These are phyloP conservation scores for Coriolopsis trogii DNA, from an alignment of 1,284 basidiomycete species.

Conservation along the genomic window DNA sequence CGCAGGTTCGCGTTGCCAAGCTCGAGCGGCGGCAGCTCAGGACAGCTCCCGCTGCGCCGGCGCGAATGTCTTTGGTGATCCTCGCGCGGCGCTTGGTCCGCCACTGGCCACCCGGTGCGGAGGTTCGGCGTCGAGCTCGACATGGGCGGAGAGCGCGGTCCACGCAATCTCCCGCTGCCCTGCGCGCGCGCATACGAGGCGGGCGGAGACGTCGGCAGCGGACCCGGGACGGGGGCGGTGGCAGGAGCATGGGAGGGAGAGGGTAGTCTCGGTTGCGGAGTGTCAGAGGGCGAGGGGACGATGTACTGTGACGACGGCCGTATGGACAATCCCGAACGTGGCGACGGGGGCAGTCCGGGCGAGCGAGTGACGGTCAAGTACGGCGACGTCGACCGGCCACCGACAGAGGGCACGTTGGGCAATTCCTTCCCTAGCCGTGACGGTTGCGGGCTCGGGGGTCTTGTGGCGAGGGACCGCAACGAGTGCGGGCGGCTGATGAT, in stretches of 20 bases:
- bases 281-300: constrained; percentile 1
- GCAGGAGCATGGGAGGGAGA: too few species aligned
- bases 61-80: constrained; percentile 3
- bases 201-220: constrained; percentile 3
- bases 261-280: neutral
- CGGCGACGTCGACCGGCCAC: constrained; percentile 7
- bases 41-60: constrained; percentile 20
- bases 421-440: constrained; percentile 6
- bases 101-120: constrained; percentile 12
- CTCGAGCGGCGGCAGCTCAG: constrained; percentile 23
- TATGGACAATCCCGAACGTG: constrained; percentile 1
- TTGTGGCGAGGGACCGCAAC: constrained; percentile 3
- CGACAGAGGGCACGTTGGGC: neutral
- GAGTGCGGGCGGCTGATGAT: constrained; percentile 21
- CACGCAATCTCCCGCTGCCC: constrained; percentile 19
- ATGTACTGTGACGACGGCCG: constrained; percentile 6
- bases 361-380: constrained; percentile 14
- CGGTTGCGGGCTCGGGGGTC: constrained; percentile 5
- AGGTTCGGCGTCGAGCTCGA: constrained; percentile 15
- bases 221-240: neutral
- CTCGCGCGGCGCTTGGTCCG: neutral
- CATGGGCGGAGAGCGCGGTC: constrained; percentile 16
- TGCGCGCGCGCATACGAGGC: constrained; percentile 7
- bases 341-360: neutral
- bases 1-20: constrained; percentile 1